Evolutionary conservation across 768 basidiomycete genomes (phyloP).

Genomic region (Saitozyma sp.): DNA sequence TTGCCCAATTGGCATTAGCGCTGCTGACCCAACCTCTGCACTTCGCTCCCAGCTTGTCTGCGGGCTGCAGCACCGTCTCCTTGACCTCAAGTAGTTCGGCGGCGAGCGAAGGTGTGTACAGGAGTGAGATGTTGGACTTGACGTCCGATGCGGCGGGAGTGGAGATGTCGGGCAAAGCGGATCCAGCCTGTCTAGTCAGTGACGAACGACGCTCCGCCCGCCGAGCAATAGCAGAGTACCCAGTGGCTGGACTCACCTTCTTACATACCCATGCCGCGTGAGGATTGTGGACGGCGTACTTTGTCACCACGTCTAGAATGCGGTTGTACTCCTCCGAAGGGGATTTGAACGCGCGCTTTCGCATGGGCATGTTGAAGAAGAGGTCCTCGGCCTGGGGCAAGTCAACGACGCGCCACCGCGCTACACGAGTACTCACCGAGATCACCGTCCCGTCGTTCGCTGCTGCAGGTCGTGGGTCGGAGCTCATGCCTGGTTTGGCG

Average conservation of each 20-base stretch:
- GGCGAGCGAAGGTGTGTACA: conserved; percentile 78
- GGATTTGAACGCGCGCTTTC: conserved; percentile 78
- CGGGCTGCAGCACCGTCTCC: conserved; percentile 26
- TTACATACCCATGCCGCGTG: conserved; percentile 84
- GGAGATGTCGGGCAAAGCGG: conserved; percentile 73
- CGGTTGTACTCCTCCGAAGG: conserved; percentile 87
- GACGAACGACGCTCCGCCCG: neutral
- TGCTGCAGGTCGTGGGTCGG: conserved; percentile 84
- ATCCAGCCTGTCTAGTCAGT: conserved; percentile 61
- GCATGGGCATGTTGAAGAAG: conserved; percentile 88
- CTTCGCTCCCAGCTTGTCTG: conserved; percentile 62
- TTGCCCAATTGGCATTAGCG: conserved; percentile 78
- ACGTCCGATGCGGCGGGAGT: conserved; percentile 70
- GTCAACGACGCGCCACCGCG: neutral
- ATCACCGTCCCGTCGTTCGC: conserved; percentile 94
- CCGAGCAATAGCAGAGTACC: conserved; percentile 1
- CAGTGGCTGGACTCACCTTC: conserved; percentile 63
- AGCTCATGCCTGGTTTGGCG: conserved; percentile 66
- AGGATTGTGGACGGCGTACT: conserved; percentile 92
- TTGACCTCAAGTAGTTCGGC: conserved; percentile 65
- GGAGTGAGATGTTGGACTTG: conserved; percentile 68
- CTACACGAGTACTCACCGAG: conserved; percentile 59
- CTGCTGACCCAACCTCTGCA: conserved; percentile 77
- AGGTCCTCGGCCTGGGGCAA: conserved; percentile 81
- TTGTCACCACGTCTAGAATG: conserved; percentile 86